A percentile compares a stretch with the other conserved stretches of the same genome.
These are phyloP conservation scores for Circinella minor DNA, from an alignment of 371 early-diverging fungal genomes.

Conservation along the genomic window DNA sequence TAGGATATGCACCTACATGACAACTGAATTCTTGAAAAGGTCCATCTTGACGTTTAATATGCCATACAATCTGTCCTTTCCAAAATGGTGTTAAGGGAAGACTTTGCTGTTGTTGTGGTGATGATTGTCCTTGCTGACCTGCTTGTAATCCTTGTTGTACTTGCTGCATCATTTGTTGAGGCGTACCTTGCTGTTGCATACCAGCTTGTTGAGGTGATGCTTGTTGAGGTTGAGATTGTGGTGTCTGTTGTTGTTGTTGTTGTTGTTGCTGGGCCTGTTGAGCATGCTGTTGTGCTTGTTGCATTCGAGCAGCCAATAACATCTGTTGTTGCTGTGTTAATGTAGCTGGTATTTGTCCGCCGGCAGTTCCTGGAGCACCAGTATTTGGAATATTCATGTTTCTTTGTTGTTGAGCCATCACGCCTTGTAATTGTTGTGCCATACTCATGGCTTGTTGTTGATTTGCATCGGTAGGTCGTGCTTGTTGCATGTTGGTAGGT, in stretches of 20 bases:
- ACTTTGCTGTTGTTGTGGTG: conserved; percentile 31
- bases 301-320: conserved; percentile 14
- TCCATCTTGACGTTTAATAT: conserved; percentile 45
- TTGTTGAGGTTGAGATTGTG: conserved; percentile 27
- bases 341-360: conserved; percentile 12
- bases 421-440: conserved; percentile 13
- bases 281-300: conserved; percentile 27
- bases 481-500: conserved; percentile 19
- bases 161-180: conserved; percentile 21
- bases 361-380: conserved; percentile 6
- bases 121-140: conserved; percentile 7
- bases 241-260: conserved; percentile 28
- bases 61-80: conserved; percentile 66
- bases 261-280: conserved; percentile 27
- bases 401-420: conserved; percentile 9
- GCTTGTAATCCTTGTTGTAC: conserved; percentile 15
- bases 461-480: conserved; percentile 12
- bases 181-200: conserved; percentile 5
- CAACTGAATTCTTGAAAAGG: conserved; percentile 48
- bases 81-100: conserved; percentile 51
- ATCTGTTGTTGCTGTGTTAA: conserved; percentile 23
- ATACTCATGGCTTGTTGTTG: conserved; percentile 2
- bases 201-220: conserved; percentile 21
- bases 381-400: conserved; percentile 14
- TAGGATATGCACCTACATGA: conserved; percentile 54